A percentile compares a stretch with the other conserved stretches of the same genome.
These are phyloP conservation scores for Plantago lanceolata DNA, from an alignment of 305 asterid species.

Conservation along the genomic window DNA sequence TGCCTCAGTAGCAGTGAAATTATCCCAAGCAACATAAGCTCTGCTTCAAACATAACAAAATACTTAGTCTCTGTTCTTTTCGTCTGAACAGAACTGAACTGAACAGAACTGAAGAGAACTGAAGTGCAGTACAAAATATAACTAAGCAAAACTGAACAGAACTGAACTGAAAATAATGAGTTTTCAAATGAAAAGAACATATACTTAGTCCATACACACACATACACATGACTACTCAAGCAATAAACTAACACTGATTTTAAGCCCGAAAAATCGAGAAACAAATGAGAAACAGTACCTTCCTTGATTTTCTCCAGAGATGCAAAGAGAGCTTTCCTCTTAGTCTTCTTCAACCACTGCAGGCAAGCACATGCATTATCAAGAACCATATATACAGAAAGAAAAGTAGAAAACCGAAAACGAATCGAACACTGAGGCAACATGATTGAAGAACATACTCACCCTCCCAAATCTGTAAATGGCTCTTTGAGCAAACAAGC, in stretches of 20 bases:
- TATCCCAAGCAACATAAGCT: conserved; percentile 85
- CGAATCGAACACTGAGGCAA: not conserved
- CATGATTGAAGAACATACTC: conserved; percentile 32
- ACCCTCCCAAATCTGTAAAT: conserved; percentile 86
- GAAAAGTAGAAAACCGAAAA: not conserved
- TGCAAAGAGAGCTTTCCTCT: conserved; percentile 84
- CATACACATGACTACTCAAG: not conserved
- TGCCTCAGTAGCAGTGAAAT: conserved; percentile 84
- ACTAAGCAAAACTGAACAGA: no score
- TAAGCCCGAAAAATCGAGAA: not conserved
- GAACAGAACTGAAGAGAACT: no score
- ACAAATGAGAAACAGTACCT: conserved; percentile 32
- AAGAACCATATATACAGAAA: conserved; percentile 3
- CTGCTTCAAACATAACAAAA: conserved; percentile 33
- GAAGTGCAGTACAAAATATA: no score
- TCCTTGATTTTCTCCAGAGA: conserved; percentile 82
- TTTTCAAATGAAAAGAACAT: no score
- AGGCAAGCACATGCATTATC: not conserved
- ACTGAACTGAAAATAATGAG: no score
- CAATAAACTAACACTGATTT: not conserved
- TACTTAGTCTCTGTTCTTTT: no score
- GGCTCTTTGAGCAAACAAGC: conserved; percentile 72
- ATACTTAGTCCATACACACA: not conserved
- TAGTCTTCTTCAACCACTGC: conserved; percentile 88
- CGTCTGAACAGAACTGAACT: no score